Conservation (phyloP, 2,329 filamentous ascomycete genomes). For the Alternaria angustiovoidea region DNA sequence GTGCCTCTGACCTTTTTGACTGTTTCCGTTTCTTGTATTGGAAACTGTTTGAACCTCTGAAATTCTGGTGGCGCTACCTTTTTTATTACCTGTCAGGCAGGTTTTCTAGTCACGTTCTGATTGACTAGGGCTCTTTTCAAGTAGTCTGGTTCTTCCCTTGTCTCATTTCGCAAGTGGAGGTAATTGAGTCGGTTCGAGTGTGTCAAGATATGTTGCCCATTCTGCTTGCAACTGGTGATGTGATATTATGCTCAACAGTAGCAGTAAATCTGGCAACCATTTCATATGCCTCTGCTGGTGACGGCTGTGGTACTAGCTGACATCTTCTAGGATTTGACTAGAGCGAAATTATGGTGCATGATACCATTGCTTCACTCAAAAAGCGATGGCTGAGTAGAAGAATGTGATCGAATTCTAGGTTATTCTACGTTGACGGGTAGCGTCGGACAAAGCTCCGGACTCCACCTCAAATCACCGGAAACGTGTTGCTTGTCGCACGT, state of each 20-base stretch:
- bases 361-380: too few species aligned
- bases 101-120: too few species aligned
- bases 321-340: background rate
- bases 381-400: background rate
- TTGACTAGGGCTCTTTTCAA: background rate
- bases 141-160: slow-evolving; percentile 17
- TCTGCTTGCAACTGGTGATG: too few species aligned
- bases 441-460: background rate
- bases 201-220: background rate
- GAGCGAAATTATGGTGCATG: too few species aligned
- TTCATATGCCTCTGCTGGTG: too few species aligned
- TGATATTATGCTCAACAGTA: too few species aligned
- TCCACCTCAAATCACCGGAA: background rate
- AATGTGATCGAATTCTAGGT: background rate
- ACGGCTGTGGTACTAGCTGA: too few species aligned
- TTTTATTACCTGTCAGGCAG: too few species aligned
- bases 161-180: slow-evolving; percentile 24
- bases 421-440: slow-evolving; percentile 5
- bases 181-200: slow-evolving; percentile 31
- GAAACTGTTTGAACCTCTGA: too few species aligned
- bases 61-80: too few species aligned
- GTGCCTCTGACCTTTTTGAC: too few species aligned
- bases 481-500: background rate
- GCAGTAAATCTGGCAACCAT: too few species aligned
- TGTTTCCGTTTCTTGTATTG: background rate